These are phyloP conservation scores for Neolentinus lepideus DNA, from an alignment of 1,284 basidiomycete genomes.

Conservation along the genomic window DNA sequence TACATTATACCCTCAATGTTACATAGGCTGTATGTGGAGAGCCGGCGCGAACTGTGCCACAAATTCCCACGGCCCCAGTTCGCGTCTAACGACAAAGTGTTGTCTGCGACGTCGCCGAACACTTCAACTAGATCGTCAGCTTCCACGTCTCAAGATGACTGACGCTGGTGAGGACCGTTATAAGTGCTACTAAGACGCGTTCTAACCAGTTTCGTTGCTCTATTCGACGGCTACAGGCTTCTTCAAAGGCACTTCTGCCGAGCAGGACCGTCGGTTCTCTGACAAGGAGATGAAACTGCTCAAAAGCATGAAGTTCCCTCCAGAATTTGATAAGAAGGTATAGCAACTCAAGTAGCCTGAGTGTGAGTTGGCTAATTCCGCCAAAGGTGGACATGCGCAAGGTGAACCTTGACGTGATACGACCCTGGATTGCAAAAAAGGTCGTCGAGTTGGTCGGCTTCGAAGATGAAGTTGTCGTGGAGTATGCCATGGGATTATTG, in stretches of 20 bases:
- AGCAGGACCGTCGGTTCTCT: slow-evolving; percentile 86
- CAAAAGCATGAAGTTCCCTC: slow-evolving; percentile 85
- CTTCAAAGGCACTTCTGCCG: slow-evolving; percentile 82
- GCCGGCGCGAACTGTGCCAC: too few relatives aligned
- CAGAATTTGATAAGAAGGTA: slow-evolving; percentile 82
- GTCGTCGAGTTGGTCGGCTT: slow-evolving; percentile 87
- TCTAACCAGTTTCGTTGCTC: neutral
- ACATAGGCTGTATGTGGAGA: too few relatives aligned
- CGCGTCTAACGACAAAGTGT: neutral
- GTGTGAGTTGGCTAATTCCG: slow-evolving; percentile 27
- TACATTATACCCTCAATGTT: too few relatives aligned
- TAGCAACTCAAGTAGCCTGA: neutral
- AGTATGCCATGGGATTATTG: slow-evolving; percentile 90
- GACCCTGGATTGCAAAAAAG: slow-evolving; percentile 92
- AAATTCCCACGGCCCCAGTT: too few relatives aligned
- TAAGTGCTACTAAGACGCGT: neutral
- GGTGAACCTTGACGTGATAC: slow-evolving; percentile 84
- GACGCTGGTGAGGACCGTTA: neutral
- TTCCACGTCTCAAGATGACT: neutral
- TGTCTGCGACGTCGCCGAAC: neutral
- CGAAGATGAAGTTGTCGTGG: slow-evolving; percentile 95
- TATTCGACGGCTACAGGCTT: slow-evolving; percentile 42
- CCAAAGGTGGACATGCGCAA: slow-evolving; percentile 88
- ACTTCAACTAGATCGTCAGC: neutral
- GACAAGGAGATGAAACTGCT: slow-evolving; percentile 92